Conservation (phyloP, 2,329 filamentous ascomycete genomes). For the Trichoderma sp. region DNA sequence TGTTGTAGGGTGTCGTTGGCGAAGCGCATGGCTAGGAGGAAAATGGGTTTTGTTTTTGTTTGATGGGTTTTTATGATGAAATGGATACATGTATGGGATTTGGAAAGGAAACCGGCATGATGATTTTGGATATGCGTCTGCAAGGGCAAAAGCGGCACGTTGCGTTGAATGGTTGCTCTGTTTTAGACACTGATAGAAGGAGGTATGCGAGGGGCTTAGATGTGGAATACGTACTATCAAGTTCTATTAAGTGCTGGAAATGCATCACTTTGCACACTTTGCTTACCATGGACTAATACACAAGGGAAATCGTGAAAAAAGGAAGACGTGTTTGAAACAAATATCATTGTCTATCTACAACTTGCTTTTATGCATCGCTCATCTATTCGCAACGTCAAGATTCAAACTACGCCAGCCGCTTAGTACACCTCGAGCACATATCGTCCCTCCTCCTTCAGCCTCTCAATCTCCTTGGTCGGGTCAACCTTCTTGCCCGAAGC, state of each 20-base stretch:
- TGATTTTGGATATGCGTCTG: constrained; percentile 1
- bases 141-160: not conserved
- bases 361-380: constrained; percentile 4
- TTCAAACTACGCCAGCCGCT: not conserved
- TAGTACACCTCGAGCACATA: constrained; percentile 98
- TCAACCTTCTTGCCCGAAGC: constrained; percentile 75
- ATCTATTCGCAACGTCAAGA: not conserved
- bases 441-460: constrained; percentile 87
- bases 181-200: constrained; percentile 11
- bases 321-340: not conserved
- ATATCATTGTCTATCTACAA: not conserved
- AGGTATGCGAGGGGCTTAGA: constrained; percentile 1
- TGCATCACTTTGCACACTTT: not conserved
- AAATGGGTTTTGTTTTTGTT: not conserved
- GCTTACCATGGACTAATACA: not conserved
- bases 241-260: not conserved
- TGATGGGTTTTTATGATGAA: not conserved
- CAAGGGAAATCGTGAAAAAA: not conserved
- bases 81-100: constrained; percentile 4
- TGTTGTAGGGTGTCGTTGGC: constrained; percentile 70
- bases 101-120: constrained; percentile 9
- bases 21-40: not conserved
- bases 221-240: not conserved
- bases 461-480: constrained; percentile 86
- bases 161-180: not conserved